phyloP scores from a whole-genome alignment of 257 asterid genomes.

The Coffea eugenioides region DNA sequence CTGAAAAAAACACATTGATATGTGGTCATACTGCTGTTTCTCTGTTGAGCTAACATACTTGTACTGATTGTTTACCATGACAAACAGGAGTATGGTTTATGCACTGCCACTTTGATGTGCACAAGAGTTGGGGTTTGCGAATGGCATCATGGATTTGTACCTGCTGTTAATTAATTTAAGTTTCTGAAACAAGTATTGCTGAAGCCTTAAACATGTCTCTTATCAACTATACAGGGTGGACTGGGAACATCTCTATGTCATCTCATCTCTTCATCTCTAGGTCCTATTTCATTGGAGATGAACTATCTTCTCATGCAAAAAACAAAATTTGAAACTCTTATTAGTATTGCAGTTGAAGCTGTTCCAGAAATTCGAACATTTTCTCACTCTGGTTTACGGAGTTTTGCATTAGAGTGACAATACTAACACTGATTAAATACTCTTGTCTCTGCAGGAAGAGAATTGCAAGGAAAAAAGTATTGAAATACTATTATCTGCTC shows the following conservation, averaged over 20 bases:
- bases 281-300: not conserved
- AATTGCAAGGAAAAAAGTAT: not conserved
- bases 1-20: too few species aligned
- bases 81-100: slow-evolving; percentile 65
- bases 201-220: not conserved
- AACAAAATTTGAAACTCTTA: not conserved
- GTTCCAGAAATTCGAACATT: not conserved
- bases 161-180: not conserved
- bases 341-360: not conserved
- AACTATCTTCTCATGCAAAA: not conserved
- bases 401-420: not conserved
- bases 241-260: slow-evolving; percentile 7
- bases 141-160: slow-evolving; percentile 60
- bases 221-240: not conserved
- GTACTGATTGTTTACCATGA: not conserved
- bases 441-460: not conserved
- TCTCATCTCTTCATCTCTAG: not conserved
- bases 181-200: not conserved
- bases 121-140: slow-evolving; percentile 71
- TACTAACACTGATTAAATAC: not conserved
- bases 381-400: not conserved
- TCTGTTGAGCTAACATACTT: not conserved
- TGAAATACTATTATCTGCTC: not conserved
- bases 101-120: slow-evolving; percentile 72
- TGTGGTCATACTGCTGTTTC: not conserved